Conservation (phyloP, 2,329 filamentous ascomycete species). For the Cladorrhinum sp. region DNA sequence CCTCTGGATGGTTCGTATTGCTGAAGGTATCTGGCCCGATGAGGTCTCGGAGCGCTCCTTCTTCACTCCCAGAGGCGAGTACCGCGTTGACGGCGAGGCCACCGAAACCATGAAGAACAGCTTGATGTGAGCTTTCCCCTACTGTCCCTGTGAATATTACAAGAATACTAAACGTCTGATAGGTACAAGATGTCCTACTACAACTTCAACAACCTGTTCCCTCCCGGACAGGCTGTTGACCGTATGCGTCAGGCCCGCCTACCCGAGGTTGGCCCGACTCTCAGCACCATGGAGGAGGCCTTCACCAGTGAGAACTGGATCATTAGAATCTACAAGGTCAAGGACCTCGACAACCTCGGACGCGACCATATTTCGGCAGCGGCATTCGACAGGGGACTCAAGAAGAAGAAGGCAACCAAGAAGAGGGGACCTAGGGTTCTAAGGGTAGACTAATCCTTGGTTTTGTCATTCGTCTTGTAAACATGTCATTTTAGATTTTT, state of each 20-base stretch:
- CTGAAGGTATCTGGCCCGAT: slow-evolving; percentile 99
- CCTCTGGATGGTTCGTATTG: slow-evolving; percentile 99
- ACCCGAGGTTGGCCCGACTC: slow-evolving; percentile 78
- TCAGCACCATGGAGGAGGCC: slow-evolving; percentile 90
- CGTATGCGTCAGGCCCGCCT: slow-evolving; percentile 79
- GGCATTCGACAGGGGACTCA: slow-evolving; percentile 74
- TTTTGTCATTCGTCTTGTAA: neutral
- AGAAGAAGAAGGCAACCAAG: slow-evolving; percentile 76
- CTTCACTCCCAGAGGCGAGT: slow-evolving; percentile 91
- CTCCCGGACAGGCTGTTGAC: slow-evolving; percentile 82
- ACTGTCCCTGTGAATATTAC: neutral
- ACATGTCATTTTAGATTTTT: neutral
- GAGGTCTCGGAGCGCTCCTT: slow-evolving; percentile 96
- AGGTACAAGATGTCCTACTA: slow-evolving; percentile 99
- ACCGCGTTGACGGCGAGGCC: slow-evolving; percentile 87
- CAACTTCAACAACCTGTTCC: slow-evolving; percentile 92
- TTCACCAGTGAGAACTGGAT: slow-evolving; percentile 99
- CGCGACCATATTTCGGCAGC: slow-evolving; percentile 72
- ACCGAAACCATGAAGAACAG: slow-evolving; percentile 99
- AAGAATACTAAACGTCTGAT: slow-evolving; percentile 30
- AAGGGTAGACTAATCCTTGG: slow-evolving; percentile 60
- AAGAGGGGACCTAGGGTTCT: slow-evolving; percentile 69
- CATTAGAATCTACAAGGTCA: slow-evolving; percentile 99
- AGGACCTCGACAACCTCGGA: slow-evolving; percentile 94
- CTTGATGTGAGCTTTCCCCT: slow-evolving; percentile 71